These are phyloP conservation scores for Kazachstania martiniae DNA, from an alignment of 805 yeast species.

Conservation along the genomic window DNA sequence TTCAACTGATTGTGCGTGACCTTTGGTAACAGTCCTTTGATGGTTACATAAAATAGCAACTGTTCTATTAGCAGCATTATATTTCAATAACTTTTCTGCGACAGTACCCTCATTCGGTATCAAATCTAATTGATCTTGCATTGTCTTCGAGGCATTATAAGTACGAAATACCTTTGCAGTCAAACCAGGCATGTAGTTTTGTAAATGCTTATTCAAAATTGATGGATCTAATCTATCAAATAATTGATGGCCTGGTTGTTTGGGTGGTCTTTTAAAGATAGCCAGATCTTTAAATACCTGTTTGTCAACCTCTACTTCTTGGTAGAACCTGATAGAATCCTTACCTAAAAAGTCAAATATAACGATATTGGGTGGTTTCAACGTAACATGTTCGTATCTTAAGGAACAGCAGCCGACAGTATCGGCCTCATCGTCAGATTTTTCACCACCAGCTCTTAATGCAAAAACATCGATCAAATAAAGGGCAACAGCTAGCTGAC, in stretches of 20 bases:
- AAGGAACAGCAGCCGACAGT: slow-evolving; percentile 97
- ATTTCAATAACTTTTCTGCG: slow-evolving; percentile 75
- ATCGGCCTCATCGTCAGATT: slow-evolving; percentile 94
- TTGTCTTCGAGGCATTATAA: slow-evolving; percentile 88
- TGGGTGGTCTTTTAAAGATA: slow-evolving; percentile 81
- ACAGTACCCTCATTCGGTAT: slow-evolving; percentile 82
- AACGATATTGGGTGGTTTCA: slow-evolving; percentile 77
- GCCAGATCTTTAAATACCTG: slow-evolving; percentile 85
- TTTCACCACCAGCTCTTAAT: slow-evolving; percentile 95
- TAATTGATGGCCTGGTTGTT: slow-evolving; percentile 82
- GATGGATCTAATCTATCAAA: slow-evolving; percentile 86
- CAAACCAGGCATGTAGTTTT: slow-evolving; percentile 81
- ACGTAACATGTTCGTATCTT: slow-evolving; percentile 77
- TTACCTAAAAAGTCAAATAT: slow-evolving; percentile 91
- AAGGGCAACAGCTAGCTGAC: slow-evolving; percentile 91
- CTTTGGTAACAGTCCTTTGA: slow-evolving; percentile 84
- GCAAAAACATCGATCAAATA: slow-evolving; percentile 89
- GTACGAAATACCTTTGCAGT: slow-evolving; percentile 98
- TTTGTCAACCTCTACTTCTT: slow-evolving; percentile 84
- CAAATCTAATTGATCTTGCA: slow-evolving; percentile 87
- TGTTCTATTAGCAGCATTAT: slow-evolving; percentile 90
- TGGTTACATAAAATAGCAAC: slow-evolving; percentile 96
- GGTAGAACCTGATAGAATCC: slow-evolving; percentile 84
- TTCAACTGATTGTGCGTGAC: slow-evolving; percentile 70
- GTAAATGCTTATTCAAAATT: slow-evolving; percentile 74